Conservation (phyloP, 768 basidiomycete species). For the Phanerodontia chrysosporium region DNA sequence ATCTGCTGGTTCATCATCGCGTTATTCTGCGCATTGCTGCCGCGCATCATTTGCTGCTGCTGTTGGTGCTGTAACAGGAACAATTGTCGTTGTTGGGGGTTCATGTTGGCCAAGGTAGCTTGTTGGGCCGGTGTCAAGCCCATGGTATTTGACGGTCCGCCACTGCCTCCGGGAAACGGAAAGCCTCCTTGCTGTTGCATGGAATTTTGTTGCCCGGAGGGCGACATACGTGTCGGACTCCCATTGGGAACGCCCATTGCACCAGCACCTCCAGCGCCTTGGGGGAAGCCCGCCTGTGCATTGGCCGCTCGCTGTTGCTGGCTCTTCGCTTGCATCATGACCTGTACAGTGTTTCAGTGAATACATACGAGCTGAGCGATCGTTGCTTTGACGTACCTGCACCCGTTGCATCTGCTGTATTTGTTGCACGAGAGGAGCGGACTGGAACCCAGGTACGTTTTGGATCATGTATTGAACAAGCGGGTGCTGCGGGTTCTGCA, state of each 20-base stretch:
- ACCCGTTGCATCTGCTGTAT: slow-evolving; percentile 52
- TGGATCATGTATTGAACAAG: slow-evolving; percentile 52
- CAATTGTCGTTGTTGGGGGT: slow-evolving; percentile 42
- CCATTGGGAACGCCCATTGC: slow-evolving; percentile 15
- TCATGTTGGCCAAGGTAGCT: slow-evolving; percentile 19
- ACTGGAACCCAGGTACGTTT: slow-evolving; percentile 49
- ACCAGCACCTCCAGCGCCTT: slow-evolving; percentile 4
- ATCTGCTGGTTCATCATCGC: slow-evolving; percentile 22
- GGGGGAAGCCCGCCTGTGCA: slow-evolving; percentile 1
- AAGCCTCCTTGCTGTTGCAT: slow-evolving; percentile 15
- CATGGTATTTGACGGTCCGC: slow-evolving; percentile 13
- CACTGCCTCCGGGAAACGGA: slow-evolving; percentile 12
- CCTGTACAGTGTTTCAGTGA: slow-evolving; percentile 1
- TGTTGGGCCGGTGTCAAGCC: slow-evolving; percentile 26
- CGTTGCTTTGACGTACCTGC: slow-evolving; percentile 35
- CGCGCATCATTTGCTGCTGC: slow-evolving; percentile 20
- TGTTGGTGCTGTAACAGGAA: slow-evolving; percentile 36
- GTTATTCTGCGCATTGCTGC: slow-evolving; percentile 4
- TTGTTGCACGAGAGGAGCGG: slow-evolving; percentile 49
- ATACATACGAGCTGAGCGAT: background rate
- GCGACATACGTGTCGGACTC: slow-evolving; percentile 21
- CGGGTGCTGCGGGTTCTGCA: slow-evolving; percentile 54
- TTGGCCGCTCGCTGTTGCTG: slow-evolving; percentile 16
- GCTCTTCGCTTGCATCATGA: slow-evolving; percentile 15
- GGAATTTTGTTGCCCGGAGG: slow-evolving; percentile 16